These are phyloP conservation scores for Claviceps purpurea DNA, from an alignment of 2,329 filamentous ascomycete genomes.

Conservation along the genomic window DNA sequence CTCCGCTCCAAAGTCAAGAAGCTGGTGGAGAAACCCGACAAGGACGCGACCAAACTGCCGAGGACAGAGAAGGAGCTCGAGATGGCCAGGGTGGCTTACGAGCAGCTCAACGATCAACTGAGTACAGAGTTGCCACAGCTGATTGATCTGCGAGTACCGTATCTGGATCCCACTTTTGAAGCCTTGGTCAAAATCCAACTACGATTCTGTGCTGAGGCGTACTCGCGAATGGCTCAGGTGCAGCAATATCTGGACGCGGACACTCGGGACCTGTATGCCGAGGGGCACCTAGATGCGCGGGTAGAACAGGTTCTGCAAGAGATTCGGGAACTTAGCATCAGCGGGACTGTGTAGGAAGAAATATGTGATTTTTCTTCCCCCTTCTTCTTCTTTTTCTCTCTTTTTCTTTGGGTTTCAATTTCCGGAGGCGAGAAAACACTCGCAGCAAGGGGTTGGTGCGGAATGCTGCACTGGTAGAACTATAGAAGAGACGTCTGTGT, in stretches of 20 bases:
- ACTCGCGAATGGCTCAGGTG: constrained; percentile 95
- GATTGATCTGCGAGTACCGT: constrained; percentile 92
- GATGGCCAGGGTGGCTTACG: constrained; percentile 84
- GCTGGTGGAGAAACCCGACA: constrained; percentile 95
- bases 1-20: constrained; percentile 94
- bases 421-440: not conserved
- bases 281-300: constrained; percentile 77
- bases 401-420: not conserved
- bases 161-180: constrained; percentile 93
- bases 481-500: not conserved
- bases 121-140: constrained; percentile 86
- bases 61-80: constrained; percentile 94
- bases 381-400: no score
- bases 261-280: constrained; percentile 89
- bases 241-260: constrained; percentile 96
- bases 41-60: constrained; percentile 92
- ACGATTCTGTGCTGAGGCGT: constrained; percentile 94
- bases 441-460: not conserved
- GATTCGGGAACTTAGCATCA: constrained; percentile 93
- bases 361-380: not conserved
- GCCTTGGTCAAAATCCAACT: constrained; percentile 97
- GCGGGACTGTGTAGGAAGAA: constrained; percentile 44
- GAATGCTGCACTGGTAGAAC: not conserved
- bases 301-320: constrained; percentile 95
- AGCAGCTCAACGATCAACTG: constrained; percentile 93